These are phyloP conservation scores for Erodium maritimum DNA, from an alignment of 345 rosid genomes.

Conservation along the genomic window DNA sequence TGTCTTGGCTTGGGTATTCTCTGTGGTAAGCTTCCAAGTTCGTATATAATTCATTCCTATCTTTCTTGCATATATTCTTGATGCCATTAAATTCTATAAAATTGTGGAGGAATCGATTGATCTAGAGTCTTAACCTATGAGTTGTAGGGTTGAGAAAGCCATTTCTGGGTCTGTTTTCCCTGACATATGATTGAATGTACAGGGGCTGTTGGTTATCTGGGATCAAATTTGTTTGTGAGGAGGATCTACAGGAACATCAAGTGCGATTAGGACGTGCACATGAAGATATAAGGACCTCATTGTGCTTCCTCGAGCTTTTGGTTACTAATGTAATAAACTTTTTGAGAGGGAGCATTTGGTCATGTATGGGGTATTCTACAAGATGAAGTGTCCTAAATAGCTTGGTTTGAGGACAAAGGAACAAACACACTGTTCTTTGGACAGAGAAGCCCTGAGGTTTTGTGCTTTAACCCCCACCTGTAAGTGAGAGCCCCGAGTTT, in stretches of 20 bases:
- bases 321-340: slow-evolving; percentile 15
- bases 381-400: slow-evolving; percentile 17
- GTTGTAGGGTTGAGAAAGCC: no score
- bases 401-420: slow-evolving; percentile 20
- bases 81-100: no score
- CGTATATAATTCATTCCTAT: no score
- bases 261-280: slow-evolving; percentile 43
- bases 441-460: slow-evolving; percentile 24
- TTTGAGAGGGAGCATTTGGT: slow-evolving; percentile 22
- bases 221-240: no score
- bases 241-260: no score
- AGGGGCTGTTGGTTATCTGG: slow-evolving; percentile 89
- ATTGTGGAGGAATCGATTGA: no score
- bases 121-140: no score
- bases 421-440: slow-evolving; percentile 14
- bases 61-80: no score
- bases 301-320: slow-evolving; percentile 20
- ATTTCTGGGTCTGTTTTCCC: background rate
- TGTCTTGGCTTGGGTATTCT: slow-evolving; percentile 90
- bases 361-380: slow-evolving; percentile 7
- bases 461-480: slow-evolving; percentile 24
- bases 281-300: slow-evolving; percentile 6
- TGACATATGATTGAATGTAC: slow-evolving; percentile 7
- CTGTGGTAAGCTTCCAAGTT: slow-evolving; percentile 56
- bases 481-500: slow-evolving; percentile 34